phyloP scores from a whole-genome alignment of 352 stramenopile species.

The Pelagophyceae sp. region DNA sequence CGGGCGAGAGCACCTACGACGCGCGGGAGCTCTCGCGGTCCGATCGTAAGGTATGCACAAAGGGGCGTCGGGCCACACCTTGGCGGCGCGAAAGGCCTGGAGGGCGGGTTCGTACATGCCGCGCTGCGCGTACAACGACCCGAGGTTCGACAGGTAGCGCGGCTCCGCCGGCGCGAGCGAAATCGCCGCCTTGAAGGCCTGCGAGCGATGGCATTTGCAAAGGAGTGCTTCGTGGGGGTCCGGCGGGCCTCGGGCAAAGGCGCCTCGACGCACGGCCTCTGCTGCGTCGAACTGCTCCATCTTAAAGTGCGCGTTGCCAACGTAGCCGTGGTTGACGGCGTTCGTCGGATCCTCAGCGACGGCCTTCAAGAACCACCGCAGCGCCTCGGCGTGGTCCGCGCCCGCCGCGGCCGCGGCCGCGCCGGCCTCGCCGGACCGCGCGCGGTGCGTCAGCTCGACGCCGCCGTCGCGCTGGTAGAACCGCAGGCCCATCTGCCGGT shows the following conservation, averaged over 20 bases:
- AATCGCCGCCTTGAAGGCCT: not conserved
- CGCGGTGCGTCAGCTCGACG: no score
- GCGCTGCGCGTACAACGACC: not conserved
- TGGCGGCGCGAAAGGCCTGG: not conserved
- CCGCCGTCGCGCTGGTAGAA: no score
- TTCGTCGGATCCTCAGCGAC: not conserved
- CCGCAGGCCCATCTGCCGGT: no score
- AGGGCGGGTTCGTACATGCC: not conserved
- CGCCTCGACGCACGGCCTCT: no score
- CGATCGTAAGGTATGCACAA: no score
- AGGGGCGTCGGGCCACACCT: no score
- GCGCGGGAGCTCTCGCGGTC: no score
- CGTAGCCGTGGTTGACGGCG: conserved; percentile 11
- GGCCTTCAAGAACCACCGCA: not conserved
- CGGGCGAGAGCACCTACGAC: not conserved
- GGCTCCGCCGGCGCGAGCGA: not conserved
- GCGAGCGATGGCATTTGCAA: not conserved
- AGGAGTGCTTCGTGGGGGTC: no score
- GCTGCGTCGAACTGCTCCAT: not conserved
- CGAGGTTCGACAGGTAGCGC: not conserved
- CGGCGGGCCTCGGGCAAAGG: no score
- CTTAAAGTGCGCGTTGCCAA: not conserved
- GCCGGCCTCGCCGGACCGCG: no score
- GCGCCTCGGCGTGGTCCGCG: not conserved
- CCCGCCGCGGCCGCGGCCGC: not conserved